phyloP scores from a whole-genome alignment of 1,139 yeast genomes.

The Saccharomycopsis crataegensis region DNA sequence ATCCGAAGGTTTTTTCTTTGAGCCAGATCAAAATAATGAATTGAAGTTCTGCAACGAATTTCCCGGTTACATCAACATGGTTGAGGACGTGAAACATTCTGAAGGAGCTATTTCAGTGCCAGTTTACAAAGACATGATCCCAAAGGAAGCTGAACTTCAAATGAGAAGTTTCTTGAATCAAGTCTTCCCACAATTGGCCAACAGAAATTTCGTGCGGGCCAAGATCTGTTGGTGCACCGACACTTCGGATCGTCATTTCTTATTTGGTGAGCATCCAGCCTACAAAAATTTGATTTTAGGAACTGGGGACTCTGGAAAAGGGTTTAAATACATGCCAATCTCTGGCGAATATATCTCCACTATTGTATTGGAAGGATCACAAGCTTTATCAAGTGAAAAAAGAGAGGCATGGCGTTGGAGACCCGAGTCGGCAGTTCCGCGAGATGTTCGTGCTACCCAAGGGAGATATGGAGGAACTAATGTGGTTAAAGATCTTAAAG shows the following conservation, averaged over 20 bases:
- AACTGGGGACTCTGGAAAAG: slow-evolving; percentile 42
- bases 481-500: slow-evolving; percentile 26
- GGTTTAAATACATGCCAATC: slow-evolving; percentile 36
- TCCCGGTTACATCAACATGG: slow-evolving; percentile 23
- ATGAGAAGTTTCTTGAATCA: slow-evolving; percentile 27
- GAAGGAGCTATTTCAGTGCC: slow-evolving; percentile 31
- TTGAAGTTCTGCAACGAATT: slow-evolving; percentile 30
- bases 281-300: slow-evolving; percentile 30
- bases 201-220: slow-evolving; percentile 31
- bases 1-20: slow-evolving; percentile 39
- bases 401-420: slow-evolving; percentile 27
- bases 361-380: slow-evolving; percentile 20
- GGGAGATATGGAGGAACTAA: slow-evolving; percentile 28
- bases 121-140: slow-evolving; percentile 27
- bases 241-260: slow-evolving; percentile 35
- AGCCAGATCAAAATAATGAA: slow-evolving; percentile 33
- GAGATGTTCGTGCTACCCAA: slow-evolving; percentile 24
- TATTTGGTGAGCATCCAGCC: slow-evolving; percentile 36
- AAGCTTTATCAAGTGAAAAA: slow-evolving; percentile 12
- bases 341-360: slow-evolving; percentile 34
- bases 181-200: slow-evolving; percentile 33
- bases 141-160: slow-evolving; percentile 25
- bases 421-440: slow-evolving; percentile 23
- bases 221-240: slow-evolving; percentile 45
- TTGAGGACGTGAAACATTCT: slow-evolving; percentile 19